Base-by-base conservation (phyloP, 164 flowering plant species). In the Paratinospora sagittata region DNA sequence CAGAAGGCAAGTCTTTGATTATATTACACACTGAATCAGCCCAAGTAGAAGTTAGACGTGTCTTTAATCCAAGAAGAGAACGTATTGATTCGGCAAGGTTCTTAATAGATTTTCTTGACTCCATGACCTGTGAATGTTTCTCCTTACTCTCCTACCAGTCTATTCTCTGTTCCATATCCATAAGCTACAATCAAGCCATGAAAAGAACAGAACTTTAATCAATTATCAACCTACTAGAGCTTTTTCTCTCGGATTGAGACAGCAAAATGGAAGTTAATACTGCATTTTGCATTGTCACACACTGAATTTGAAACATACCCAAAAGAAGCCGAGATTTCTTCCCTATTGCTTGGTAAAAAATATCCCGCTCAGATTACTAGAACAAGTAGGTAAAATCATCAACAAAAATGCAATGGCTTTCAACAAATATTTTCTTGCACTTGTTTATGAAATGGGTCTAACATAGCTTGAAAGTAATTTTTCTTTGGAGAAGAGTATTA, bases 21-120 rank as follows among this genome's bases (percentile, higher is more conserved):
- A 55, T 55, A 21, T 55, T 55, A n/a, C 24, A n/a, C 8, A 55
- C 24, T 55, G 61, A 55, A 55, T 55, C 61, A 55, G 24, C 61
- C 24, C 61, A 55, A 23, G 61, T n/a, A 55, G 26, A 55, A 55
- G 61, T 55, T 19, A n/a, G 61, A n/a, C 17, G 26, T 55, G 61
- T 55, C n/a, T 55, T 55, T n/a, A 55, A n/a, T 55, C 24, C 61
- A 3, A 55, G 61, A 55, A 55, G 61, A 55, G 61, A 55, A 55
- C 61, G 61, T 9, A 55, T 55, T 6, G 61, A n/a, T 7, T 55
- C 61, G 7, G 26, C 61, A 55, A 55, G 61, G 61, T 55, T 55
- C 24, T 7, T 21, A 19, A 55, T 21, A n/a, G 23, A 19, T 55
- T 55, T 55, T 55, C 61, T 55, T 0, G 61, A 55, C 61, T 55